These are phyloP conservation scores for Nematocida ironsii DNA, from an alignment of 371 early-diverging fungal genomes.

Conservation along the genomic window DNA sequence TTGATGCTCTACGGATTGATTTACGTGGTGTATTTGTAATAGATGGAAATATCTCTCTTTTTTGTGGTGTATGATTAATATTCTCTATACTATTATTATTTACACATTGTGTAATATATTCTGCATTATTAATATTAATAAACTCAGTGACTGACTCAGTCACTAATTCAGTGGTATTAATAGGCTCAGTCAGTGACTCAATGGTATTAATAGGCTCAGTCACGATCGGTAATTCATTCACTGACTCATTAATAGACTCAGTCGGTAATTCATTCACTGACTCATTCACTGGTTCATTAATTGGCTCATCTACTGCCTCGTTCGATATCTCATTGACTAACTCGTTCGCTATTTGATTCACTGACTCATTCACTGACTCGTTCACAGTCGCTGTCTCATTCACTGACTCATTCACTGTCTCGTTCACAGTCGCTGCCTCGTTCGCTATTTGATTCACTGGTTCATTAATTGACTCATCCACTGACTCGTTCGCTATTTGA, in stretches of 20 bases:
- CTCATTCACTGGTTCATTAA: too few species aligned
- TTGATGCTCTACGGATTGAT: slow-evolving; percentile 38
- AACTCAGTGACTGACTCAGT: neutral
- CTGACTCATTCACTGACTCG: neutral
- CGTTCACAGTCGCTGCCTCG: neutral
- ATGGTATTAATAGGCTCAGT: neutral
- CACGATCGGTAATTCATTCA: too few species aligned
- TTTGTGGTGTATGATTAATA: neutral
- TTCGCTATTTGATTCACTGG: too few species aligned
- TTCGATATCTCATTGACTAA: neutral
- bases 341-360: too few species aligned
- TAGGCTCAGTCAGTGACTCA: neutral
- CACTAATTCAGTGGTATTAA: neutral
- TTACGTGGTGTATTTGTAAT: neutral
- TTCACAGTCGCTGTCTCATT: neutral
- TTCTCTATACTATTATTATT: too few species aligned
- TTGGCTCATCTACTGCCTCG: too few species aligned
- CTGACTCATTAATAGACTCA: too few species aligned
- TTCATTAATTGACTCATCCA: neutral
- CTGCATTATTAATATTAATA: neutral
- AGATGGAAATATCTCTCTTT: neutral
- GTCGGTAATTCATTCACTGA: too few species aligned
- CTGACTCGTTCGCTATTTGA: neutral
- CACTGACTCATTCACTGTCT: neutral
- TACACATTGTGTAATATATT: too few species aligned